Percentiles rank a stretch among this genome's conserved stretches.
phyloP scores from a whole-genome alignment of 768 basidiomycete genomes.

The Boletus reticuloceps region DNA sequence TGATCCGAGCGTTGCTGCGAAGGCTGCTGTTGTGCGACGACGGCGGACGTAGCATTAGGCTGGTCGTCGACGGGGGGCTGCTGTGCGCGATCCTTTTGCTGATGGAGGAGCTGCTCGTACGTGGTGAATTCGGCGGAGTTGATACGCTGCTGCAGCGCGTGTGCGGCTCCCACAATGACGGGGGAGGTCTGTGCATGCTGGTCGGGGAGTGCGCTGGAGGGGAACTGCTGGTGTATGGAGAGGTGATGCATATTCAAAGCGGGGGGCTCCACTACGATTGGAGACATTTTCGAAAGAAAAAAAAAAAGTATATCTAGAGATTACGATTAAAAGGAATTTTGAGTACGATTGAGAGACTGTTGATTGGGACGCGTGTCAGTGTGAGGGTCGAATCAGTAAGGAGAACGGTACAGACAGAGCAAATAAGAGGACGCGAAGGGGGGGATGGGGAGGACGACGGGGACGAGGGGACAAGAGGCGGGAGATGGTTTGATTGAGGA shows the following conservation, averaged over 20 bases:
- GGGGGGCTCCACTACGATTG: constrained; percentile 56
- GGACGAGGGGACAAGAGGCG: not conserved
- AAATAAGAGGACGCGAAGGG: not conserved
- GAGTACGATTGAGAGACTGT: constrained; percentile 18
- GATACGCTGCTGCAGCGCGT: constrained; percentile 31
- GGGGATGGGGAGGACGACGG: not conserved
- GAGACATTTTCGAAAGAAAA: constrained; percentile 42
- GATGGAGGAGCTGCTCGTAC: constrained; percentile 31
- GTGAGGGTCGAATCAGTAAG: not conserved
- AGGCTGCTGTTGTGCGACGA: constrained; percentile 15
- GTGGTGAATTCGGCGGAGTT: constrained; percentile 26
- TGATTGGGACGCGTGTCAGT: constrained; percentile 15
- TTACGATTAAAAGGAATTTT: constrained; percentile 29
- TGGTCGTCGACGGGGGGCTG: constrained; percentile 17
- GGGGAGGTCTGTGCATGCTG: constrained; percentile 26
- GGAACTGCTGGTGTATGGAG: constrained; percentile 48
- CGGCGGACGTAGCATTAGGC: constrained; percentile 2
- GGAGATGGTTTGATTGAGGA: constrained; percentile 16
- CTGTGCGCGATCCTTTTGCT: constrained; percentile 31
- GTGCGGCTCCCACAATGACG: constrained; percentile 19
- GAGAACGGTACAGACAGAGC: not conserved
- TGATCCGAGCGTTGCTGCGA: constrained; percentile 15
- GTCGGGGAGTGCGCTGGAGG: constrained; percentile 31
- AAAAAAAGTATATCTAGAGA: constrained; percentile 28
- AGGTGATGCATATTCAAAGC: constrained; percentile 51